Percentiles rank a stretch among this genome's conserved stretches.
Evolutionary conservation across 1,139 yeast species (phyloP).

Genomic region (Chernovozyma aurita): DNA sequence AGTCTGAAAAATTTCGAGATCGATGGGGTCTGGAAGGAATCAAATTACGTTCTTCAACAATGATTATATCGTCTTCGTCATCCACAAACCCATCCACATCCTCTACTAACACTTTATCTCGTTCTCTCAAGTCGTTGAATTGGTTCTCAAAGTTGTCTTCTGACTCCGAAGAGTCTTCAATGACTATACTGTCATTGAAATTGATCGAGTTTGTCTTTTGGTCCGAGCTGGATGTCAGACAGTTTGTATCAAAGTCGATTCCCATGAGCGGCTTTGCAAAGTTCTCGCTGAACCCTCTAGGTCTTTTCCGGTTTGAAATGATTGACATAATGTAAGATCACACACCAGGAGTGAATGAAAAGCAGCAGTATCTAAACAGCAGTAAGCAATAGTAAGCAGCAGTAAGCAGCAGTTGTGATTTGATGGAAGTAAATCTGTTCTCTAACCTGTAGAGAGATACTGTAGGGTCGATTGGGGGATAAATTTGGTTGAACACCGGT

Average conservation of each 20-base stretch:
- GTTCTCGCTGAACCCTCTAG: conserved; percentile 44
- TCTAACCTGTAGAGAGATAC: no score
- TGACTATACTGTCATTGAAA: conserved; percentile 9
- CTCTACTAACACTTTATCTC: conserved; percentile 3
- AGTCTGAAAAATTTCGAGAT: conserved; percentile 35
- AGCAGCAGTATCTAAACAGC: no score
- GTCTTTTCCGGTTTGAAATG: conserved; percentile 42
- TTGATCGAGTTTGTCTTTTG: conserved; percentile 3
- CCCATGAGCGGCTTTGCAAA: conserved; percentile 15
- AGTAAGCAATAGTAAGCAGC: no score
- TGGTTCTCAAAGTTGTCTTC: conserved; percentile 13
- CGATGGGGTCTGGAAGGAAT: conserved; percentile 16
- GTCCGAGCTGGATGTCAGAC: conserved; percentile 3
- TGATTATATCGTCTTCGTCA: conserved; percentile 29
- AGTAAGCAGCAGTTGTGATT: no score
- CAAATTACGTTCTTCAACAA: conserved; percentile 31
- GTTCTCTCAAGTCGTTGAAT: conserved; percentile 10
- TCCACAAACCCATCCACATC: conserved; percentile 28
- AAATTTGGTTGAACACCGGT: no score
- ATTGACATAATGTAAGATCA: conserved; percentile 20
- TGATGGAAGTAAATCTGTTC: no score
- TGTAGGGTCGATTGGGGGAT: no score
- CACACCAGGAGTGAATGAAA: no score
- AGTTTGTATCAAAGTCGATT: conserved; percentile 5
- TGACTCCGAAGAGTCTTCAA: conserved; percentile 14